Base-by-base conservation (phyloP, 495 filamentous ascomycete genomes). In the Umbilicaria muhlenbergii region DNA sequence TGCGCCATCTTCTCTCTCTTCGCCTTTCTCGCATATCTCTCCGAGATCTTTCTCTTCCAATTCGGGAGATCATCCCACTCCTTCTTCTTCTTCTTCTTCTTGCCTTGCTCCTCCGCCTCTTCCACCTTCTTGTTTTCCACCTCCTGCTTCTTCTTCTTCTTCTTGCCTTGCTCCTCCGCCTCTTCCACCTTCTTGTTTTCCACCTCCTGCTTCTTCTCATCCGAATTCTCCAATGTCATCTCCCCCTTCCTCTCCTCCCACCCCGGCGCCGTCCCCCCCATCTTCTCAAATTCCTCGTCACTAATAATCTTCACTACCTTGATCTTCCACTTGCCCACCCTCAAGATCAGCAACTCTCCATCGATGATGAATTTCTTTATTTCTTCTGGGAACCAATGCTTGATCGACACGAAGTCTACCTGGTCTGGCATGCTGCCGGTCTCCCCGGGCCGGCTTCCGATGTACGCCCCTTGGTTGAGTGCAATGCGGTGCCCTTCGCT, bases 251-350 rank as follows among this genome's bases (percentile, higher is more conserved):
- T 16, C 24, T 47, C 46, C 32, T 63, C 60, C 62, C 66, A 67
- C 6, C 63, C 67, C 19, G 65, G 67, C 34, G 59, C 62, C n/a
- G 54, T 61, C 18, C 69, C 48, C 0, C 67, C 67, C 36, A 51
- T 46, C 32, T 54, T 44, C 32, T 63, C 63, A 46, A 67, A 94
- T 39, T 83, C 77, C 45, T 79, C 70, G 54, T 92, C 83, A 46
- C 68, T 68, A 13, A 92, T 65, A 46, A 93, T 69, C 48, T 78
- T 63, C 38, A 92, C 67, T 37, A 87, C 61, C 40, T 78, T 75
- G 32, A 91, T 61, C 54, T 86, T 87, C 69, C 81, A 81, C 60
- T 93, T 93, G 31, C 85, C 86, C 28, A 73, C 59, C 50, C 85
- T 73, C 16, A 93, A 59, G 45, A 92, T 71, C 36, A 93, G 55